Conservation (phyloP, 306 rosid species). For the Cicer bijugum region DNA sequence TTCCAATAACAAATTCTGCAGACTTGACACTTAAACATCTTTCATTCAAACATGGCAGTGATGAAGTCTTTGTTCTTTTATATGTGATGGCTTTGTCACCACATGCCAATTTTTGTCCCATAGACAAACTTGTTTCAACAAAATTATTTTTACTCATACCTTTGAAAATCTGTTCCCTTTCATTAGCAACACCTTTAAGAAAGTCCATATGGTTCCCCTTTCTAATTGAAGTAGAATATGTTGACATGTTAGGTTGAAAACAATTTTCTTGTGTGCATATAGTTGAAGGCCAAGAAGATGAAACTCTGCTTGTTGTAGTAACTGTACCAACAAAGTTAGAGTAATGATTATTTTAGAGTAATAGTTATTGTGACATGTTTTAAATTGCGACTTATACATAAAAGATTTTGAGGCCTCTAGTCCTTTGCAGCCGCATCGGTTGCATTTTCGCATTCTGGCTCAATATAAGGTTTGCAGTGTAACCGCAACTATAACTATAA, state of each 20-base stretch:
- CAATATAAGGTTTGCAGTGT: too few species aligned
- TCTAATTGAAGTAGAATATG: constrained; percentile 36
- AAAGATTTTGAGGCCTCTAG: too few species aligned
- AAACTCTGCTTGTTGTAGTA: constrained; percentile 35
- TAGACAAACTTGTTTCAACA: constrained; percentile 64
- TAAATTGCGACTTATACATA: too few species aligned
- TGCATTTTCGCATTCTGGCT: too few species aligned
- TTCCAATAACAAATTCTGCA: constrained; percentile 50
- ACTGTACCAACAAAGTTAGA: constrained; percentile 27
- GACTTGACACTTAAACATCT: constrained; percentile 47
- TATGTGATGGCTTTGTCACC: constrained; percentile 44
- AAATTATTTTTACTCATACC: constrained; percentile 34
- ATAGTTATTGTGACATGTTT: too few species aligned
- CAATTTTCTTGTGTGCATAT: constrained; percentile 36
- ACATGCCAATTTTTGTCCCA: constrained; percentile 53
- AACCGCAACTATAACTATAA: too few species aligned
- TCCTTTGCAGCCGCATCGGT: too few species aligned
- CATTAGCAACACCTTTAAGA: constrained; percentile 10
- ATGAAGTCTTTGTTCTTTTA: constrained; percentile 58
- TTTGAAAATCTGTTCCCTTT: constrained; percentile 38
- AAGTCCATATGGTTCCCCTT: constrained; percentile 37
- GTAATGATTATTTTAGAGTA: neutral
- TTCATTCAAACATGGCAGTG: constrained; percentile 49
- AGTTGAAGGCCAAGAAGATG: constrained; percentile 40
- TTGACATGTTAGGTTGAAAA: constrained; percentile 38